Evolutionary conservation across 352 stramenopile genomes (phyloP), one percentile per base, ranked within the genome.

Genomic region (Globisporangium yorkense): DNA sequence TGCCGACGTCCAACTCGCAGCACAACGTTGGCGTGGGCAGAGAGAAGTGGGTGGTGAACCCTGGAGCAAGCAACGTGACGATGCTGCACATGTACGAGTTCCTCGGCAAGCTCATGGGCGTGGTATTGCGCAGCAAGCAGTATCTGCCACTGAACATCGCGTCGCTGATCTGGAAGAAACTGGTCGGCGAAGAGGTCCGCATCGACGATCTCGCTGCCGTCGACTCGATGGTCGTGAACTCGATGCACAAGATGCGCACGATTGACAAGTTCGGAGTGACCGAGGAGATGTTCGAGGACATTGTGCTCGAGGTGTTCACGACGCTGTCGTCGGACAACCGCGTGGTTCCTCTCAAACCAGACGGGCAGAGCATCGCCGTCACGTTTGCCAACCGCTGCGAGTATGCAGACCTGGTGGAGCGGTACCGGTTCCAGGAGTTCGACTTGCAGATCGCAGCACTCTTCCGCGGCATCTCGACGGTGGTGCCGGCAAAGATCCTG

Each of bases 11-110:
- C 5, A 98, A 98, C 58, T 85, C 76, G 3, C 78, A 88, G 43
- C 86, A 97, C 59, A 91, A 95, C 43, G 89, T 97, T 48, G 91
- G 94, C 29, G 63, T 72, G 16, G 89, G 87, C 6, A 73, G 88
- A 5, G 92, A 98, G 50, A 94, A 90, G 49, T 98, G 89, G 77
- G 64, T 98, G 13, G 50, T 97, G 51, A 96, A 97, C 62, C 88
- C 93, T 1, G 75, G 72, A 16, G 77, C 90, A 13, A 70, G 56
- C 9, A 69, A 61, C n/a, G 33, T 45, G 0, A 85, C 68, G 37
- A 53, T 77, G 18, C 64, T 86, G 20, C 78, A 87, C 33, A 96
- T 97, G 81, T 92, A 95, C 39, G 80, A 94, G 51, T 98, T 98
- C 53, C 66, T 98, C 10, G 93, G 93, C 8, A 97, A 97, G 59